These are phyloP conservation scores for Cryptococcus depauperatus DNA, from an alignment of 1,284 basidiomycete genomes.

Conservation along the genomic window DNA sequence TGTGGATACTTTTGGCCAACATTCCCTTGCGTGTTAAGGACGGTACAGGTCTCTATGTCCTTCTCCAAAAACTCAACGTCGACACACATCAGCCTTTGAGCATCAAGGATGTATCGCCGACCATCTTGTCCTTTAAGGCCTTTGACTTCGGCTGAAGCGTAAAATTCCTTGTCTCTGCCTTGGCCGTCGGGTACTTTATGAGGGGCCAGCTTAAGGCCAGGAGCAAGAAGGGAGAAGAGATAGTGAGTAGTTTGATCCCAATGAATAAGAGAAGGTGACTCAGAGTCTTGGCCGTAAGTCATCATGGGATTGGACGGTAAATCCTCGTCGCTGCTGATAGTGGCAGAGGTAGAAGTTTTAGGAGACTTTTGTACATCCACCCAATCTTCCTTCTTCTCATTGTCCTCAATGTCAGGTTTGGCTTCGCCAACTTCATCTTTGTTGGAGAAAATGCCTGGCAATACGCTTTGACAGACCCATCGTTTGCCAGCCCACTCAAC, in stretches of 20 bases:
- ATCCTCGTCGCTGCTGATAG: slow-evolving; percentile 8
- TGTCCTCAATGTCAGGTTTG: slow-evolving; percentile 19
- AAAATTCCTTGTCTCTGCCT: slow-evolving; percentile 48
- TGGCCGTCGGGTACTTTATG: slow-evolving; percentile 49
- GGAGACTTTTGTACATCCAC: slow-evolving; percentile 54
- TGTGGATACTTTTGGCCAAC: slow-evolving; percentile 48
- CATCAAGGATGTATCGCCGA: slow-evolving; percentile 52
- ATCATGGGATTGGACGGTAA: slow-evolving; percentile 45
- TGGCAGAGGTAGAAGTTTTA: slow-evolving; percentile 56
- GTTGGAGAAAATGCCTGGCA: slow-evolving; percentile 52
- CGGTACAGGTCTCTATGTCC: slow-evolving; percentile 42
- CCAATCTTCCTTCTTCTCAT: slow-evolving; percentile 42
- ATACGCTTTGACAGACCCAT: slow-evolving; percentile 53
- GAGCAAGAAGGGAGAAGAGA: slow-evolving; percentile 49
- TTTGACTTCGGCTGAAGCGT: slow-evolving; percentile 52
- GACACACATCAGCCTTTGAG: slow-evolving; percentile 50
- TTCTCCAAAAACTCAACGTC: slow-evolving; percentile 53
- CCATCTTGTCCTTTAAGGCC: slow-evolving; percentile 53
- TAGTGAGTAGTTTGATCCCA: slow-evolving; percentile 49
- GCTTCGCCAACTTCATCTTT: slow-evolving; percentile 36
- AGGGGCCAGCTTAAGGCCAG: slow-evolving; percentile 48
- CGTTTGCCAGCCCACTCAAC: slow-evolving; percentile 54
- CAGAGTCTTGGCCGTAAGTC: slow-evolving; percentile 53
- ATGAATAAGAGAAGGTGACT: slow-evolving; percentile 46
- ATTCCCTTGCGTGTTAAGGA: slow-evolving; percentile 20